Evolutionary conservation across 2,329 filamentous ascomycete species (phyloP), one percentile per base, ranked within the genome.

Genomic region (Nakataea oryzae): DNA sequence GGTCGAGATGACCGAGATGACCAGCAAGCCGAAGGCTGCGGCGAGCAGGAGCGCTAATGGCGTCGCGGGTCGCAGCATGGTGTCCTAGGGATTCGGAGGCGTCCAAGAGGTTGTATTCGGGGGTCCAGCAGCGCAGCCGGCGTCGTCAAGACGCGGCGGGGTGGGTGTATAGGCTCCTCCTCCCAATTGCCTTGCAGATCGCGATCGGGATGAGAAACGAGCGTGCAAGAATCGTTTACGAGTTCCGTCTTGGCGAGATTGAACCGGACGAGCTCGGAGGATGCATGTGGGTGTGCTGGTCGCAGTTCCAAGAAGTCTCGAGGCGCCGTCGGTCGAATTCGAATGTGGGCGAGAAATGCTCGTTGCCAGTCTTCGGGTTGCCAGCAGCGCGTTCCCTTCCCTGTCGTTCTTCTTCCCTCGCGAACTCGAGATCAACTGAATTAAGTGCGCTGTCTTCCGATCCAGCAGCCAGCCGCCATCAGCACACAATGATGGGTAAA

Each of bases 11-110:
- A 93, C 90, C 58, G 92, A 90, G 54, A 99, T 81, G 58, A 97
- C 80, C 61, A 97, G 82, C 65, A 97, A 80, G 65, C 81, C 88
- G 75, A 99, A 97, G 67, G 93, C 92, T 70, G 84, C 81, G 65
- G 96, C 84, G 70, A 97, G 88, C 73, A 97, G 79, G 68, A 96
- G 79, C 68, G 93, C 87, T 72, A 99, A 80, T 68, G 95, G 93
- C 64, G 95, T 97, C 65, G 95, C 93, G 65, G 95, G 93, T 71
- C 93, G 90, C 74, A 97, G 80, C 86, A 96, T 91, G 78, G 78
- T 86, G 78, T 28, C n/a, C 5, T 24, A 47, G 30, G 27, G 32
- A n/a, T 41, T 58, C 57, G 29, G 29, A 41, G 57, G n/a, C 57
- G 57, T 41, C n/a, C 3, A 24, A 58, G 34, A 13, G 34, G 12